Evolutionary conservation across 2,329 filamentous ascomycete genomes (phyloP), one percentile per base, ranked within the genome.

Genomic region (Pseudogymnoascus sp.): DNA sequence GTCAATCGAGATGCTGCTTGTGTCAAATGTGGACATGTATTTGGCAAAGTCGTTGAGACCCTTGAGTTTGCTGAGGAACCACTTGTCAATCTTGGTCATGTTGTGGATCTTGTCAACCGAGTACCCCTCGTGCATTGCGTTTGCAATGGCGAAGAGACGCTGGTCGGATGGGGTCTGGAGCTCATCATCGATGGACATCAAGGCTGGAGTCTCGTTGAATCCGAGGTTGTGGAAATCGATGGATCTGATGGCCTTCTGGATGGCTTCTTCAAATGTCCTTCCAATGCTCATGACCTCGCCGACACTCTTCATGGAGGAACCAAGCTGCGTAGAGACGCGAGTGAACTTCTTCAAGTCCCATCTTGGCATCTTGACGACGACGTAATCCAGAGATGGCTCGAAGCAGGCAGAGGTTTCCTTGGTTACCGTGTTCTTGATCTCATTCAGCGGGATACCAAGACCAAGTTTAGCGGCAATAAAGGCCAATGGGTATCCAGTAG

Each of bases 301-400:
- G 59, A 99, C 92, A 82, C 90, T 96, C 86, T 97, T 99, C 94
- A 99, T 99, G 10, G 92, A 96, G 2, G 94, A 97, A 28, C 92
- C 92, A 21, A 99, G 86, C 71, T 95, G 88, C 1, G 92, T 97
- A 3, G 92, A 97, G 19, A 97, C 94, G 66, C 94, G 86, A 26
- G 90, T 95, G 75, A 99, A 99, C 77, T 99, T 99, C 81, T 97
- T 97, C 70, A 99, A 76, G 76, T 99, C 94, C 94, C 94, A 99
- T 67, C 94, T 84, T 52, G 94, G 94, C 78, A 99, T 97, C 83
- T 99, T 99, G 67, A 97, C 92, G 15, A 97, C 94, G 58, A 95
- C 90, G 72, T 99, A 99, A 74, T 99, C 94, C 12, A 99, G 84
- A 12, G 94, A 97, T 21, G 94, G 94, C 77, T 99, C 94, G 73